phyloP scores from a whole-genome alignment of 495 filamentous ascomycete genomes.

The Aspergillus olivimuriae region DNA sequence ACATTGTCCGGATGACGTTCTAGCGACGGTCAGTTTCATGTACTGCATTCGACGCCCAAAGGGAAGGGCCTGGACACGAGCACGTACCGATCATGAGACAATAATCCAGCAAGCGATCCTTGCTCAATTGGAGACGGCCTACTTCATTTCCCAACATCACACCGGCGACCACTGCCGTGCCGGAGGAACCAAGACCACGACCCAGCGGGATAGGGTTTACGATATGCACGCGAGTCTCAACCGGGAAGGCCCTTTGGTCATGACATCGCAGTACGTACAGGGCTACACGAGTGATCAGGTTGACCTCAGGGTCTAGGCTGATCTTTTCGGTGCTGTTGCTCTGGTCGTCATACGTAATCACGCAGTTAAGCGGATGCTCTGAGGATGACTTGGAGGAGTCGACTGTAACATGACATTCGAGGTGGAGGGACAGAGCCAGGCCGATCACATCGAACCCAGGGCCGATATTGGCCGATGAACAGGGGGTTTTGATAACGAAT shows the following conservation, averaged over 20 bases:
- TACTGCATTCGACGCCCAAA: too few relatives aligned
- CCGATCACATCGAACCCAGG: constrained; percentile 98
- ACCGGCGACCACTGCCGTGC: constrained; percentile 90
- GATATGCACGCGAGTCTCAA: constrained; percentile 84
- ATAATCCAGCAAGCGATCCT: constrained; percentile 84
- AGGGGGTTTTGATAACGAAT: constrained; percentile 63
- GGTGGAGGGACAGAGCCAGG: constrained; percentile 81
- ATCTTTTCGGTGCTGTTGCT: constrained; percentile 69
- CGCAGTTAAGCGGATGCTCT: constrained; percentile 69
- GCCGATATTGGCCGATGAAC: constrained; percentile 92
- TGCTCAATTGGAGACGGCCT: constrained; percentile 68
- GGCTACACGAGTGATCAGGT: constrained; percentile 85
- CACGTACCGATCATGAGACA: constrained; percentile 80
- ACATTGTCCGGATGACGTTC: constrained; percentile 98
- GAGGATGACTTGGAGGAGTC: constrained; percentile 47
- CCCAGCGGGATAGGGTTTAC: constrained; percentile 89
- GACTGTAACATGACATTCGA: constrained; percentile 74
- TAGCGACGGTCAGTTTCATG: too few relatives aligned
- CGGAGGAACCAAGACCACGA: constrained; percentile 84
- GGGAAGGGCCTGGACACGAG: background rate
- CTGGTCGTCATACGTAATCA: constrained; percentile 80
- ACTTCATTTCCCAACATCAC: constrained; percentile 88
- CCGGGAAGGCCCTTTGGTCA: constrained; percentile 71
- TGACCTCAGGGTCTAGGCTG: constrained; percentile 67
- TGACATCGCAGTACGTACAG: constrained; percentile 92